A percentile compares a stretch with the other conserved stretches of the same genome.
These are phyloP conservation scores for Phlebopus sp. DNA, from an alignment of 1,284 basidiomycete species.

Conservation along the genomic window DNA sequence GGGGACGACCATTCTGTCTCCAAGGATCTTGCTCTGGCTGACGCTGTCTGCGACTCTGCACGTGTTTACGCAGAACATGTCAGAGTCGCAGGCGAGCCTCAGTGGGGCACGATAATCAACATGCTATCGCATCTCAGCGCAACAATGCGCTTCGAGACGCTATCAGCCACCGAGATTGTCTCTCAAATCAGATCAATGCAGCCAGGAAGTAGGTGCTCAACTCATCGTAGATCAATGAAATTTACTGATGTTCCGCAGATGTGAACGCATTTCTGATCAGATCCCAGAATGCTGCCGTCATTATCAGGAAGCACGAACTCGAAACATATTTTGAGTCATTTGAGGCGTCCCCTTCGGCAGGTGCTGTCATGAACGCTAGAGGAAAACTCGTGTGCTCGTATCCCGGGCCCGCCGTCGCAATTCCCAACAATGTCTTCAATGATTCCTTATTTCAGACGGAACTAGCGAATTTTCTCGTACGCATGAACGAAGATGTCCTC, in stretches of 20 bases:
- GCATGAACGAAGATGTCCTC: constrained; percentile 25
- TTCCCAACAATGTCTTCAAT: constrained; percentile 16
- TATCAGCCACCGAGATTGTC: constrained; percentile 2
- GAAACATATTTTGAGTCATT: constrained; percentile 35
- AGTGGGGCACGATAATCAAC: constrained; percentile 13
- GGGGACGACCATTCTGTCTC: constrained; percentile 24
- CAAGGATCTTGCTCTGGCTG: constrained; percentile 25
- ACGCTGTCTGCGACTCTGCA: constrained; percentile 10
- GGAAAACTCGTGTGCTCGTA: constrained; percentile 37
- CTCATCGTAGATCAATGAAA: too few relatives aligned
- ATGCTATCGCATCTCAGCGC: constrained; percentile 22
- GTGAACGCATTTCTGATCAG: constrained; percentile 28
- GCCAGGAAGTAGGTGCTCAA: constrained; percentile 14
- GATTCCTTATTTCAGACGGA: constrained; percentile 22
- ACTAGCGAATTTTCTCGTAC: constrained; percentile 29
- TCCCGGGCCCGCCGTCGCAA: constrained; percentile 31
- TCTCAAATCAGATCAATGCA: constrained; percentile 19
- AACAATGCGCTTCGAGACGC: constrained; percentile 5
- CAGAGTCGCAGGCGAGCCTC: background rate
- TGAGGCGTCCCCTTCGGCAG: constrained; percentile 25
- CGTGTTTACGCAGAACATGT: constrained; percentile 2
- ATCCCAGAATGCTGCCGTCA: constrained; percentile 37
- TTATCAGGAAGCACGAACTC: constrained; percentile 27
- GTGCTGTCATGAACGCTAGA: constrained; percentile 22
- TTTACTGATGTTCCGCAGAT: constrained; percentile 12